These are phyloP conservation scores for Polyrhizophydium stewartii DNA, from an alignment of 371 early-diverging fungal genomes.

Conservation along the genomic window DNA sequence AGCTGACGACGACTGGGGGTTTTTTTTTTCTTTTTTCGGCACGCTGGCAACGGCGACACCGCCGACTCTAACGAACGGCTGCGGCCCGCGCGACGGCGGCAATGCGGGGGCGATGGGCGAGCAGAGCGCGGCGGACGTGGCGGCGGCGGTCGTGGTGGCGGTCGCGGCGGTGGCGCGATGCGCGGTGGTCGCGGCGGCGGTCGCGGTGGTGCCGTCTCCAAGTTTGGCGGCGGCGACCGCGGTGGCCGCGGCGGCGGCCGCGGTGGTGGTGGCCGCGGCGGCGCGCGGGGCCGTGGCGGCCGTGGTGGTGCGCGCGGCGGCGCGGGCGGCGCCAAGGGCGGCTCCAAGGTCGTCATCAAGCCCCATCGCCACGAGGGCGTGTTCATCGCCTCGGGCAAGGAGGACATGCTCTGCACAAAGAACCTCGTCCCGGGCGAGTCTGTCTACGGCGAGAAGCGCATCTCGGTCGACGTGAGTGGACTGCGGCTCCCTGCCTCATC, in stretches of 20 bases:
- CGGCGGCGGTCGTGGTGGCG: conserved; percentile 37
- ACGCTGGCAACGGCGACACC: too few relatives aligned
- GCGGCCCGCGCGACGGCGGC: too few relatives aligned
- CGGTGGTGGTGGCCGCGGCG: conserved; percentile 50
- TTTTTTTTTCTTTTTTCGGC: too few relatives aligned
- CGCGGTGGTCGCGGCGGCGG: conserved; percentile 44
- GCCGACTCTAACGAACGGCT: too few relatives aligned
- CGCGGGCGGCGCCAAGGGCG: conserved; percentile 50
- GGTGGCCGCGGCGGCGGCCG: conserved; percentile 43
- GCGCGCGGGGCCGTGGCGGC: conserved; percentile 33
- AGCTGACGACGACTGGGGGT: too few relatives aligned
- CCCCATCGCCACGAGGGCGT: conserved; percentile 98
- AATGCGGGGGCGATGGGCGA: too few relatives aligned
- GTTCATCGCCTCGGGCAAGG: conserved; percentile 96
- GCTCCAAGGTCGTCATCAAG: conserved; percentile 89
- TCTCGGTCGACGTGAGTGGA: conserved; percentile 73
- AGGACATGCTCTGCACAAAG: conserved; percentile 98
- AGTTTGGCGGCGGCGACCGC: conserved; percentile 37
- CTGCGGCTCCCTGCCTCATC: background rate
- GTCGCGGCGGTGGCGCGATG: conserved; percentile 35
- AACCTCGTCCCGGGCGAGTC: conserved; percentile 98
- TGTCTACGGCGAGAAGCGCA: conserved; percentile 99
- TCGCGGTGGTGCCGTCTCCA: conserved; percentile 10
- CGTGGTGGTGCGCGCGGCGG: conserved; percentile 48
- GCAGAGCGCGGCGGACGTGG: conserved; percentile 17